A percentile compares a stretch with the other conserved stretches of the same genome.
Conservation (phyloP, 140 eudicot species). For the Oenanthe javanica region DNA sequence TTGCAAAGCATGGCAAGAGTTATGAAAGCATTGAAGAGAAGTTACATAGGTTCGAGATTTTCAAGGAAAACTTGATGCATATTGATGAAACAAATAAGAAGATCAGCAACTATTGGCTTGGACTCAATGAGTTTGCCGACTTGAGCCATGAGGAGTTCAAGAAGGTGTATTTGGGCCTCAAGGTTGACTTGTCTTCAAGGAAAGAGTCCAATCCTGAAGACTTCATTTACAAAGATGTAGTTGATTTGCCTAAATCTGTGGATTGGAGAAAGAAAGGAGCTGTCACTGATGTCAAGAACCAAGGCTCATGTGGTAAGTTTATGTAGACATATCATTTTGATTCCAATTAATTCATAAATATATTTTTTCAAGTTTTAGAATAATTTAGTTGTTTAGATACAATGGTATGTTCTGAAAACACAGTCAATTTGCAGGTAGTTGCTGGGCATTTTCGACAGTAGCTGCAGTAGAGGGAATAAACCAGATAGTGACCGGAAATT, state of each 20-base stretch:
- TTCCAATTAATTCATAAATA: not conserved
- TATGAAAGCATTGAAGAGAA: conserved; percentile 77
- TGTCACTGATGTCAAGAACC: conserved; percentile 75
- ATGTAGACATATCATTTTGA: not conserved
- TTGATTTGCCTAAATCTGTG: conserved; percentile 66
- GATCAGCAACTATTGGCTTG: conserved; percentile 75
- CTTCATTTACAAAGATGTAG: conserved; percentile 53
- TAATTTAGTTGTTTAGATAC: not conserved
- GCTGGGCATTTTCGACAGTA: conserved; percentile 87
- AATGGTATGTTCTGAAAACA: not conserved
- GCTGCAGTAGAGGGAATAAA: conserved; percentile 64
- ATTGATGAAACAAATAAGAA: conserved; percentile 78
- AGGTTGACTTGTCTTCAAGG: conserved; percentile 35
- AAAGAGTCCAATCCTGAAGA: conserved; percentile 29
- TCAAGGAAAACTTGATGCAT: conserved; percentile 80
- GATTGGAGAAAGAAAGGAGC: conserved; percentile 99
- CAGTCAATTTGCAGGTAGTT: conserved; percentile 55
- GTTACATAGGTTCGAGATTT: conserved; percentile 81
- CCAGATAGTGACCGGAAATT: conserved; percentile 60
- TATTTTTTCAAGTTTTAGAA: not conserved
- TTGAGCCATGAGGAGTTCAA: conserved; percentile 92
- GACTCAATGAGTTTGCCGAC: conserved; percentile 82
- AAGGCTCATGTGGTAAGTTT: conserved; percentile 82
- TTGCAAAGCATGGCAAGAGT: conserved; percentile 58
- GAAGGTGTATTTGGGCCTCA: conserved; percentile 63